These are phyloP conservation scores for Cytospora piceicola DNA, from an alignment of 2,329 filamentous ascomycete species.

Conservation along the genomic window DNA sequence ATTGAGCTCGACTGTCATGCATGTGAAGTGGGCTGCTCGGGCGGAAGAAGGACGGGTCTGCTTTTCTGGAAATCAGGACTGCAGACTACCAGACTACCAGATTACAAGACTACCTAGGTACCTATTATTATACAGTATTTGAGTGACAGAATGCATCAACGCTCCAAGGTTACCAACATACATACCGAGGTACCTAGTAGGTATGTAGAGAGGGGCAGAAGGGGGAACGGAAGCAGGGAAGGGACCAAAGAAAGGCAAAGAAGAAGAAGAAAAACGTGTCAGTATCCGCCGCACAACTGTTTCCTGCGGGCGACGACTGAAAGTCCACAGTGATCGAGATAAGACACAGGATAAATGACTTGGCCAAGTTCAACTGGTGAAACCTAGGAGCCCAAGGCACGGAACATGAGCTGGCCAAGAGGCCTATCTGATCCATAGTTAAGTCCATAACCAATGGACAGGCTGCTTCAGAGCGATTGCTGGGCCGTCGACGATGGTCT, in stretches of 20 bases:
- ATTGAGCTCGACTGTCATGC: conserved; percentile 11
- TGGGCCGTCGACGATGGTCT: neutral
- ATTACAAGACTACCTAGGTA: no score
- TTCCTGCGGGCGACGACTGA: neutral
- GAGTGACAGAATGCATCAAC: no score
- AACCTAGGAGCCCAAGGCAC: neutral
- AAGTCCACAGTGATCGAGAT: neutral
- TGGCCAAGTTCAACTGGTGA: neutral
- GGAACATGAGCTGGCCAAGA: neutral
- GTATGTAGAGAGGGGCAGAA: no score
- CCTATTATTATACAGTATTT: no score
- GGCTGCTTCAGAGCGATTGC: neutral
- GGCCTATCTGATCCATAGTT: neutral
- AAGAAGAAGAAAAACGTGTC: no score
- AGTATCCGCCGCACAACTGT: neutral
- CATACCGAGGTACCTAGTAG: no score
- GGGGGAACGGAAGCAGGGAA: no score
- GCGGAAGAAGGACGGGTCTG: neutral
- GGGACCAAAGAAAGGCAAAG: no score
- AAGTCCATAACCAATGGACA: neutral
- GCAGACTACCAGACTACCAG: neutral
- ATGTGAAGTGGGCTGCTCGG: conserved; percentile 17
- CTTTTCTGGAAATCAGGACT: neutral
- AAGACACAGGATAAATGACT: neutral
- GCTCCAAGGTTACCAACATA: no score